Evolutionary conservation across 441 rosid genomes (phyloP).

Genomic region (Syzygium syzygioides): DNA sequence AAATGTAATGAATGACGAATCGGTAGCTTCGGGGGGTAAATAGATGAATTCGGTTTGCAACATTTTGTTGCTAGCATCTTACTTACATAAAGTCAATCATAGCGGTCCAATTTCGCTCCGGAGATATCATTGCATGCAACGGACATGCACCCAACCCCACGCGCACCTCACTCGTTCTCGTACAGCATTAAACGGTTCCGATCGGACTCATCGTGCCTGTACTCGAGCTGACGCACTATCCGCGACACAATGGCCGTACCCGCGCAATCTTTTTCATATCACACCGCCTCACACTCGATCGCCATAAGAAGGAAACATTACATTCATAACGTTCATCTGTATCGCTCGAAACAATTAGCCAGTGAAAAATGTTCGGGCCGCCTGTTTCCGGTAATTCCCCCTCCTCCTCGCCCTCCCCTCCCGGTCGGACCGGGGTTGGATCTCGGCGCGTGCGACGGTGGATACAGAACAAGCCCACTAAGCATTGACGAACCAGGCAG

Average conservation of each 20-base stretch:
- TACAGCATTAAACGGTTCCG: fast-evolving
- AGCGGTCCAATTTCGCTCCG: background rate
- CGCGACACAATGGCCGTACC: fast-evolving
- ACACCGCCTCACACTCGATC: no score
- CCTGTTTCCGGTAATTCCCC: no score
- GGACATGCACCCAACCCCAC: fast-evolving
- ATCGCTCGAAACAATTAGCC: background rate
- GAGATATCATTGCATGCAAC: fast-evolving
- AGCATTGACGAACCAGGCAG: background rate
- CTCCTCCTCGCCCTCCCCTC: fast-evolving
- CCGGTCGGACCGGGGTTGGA: background rate
- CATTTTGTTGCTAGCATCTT: background rate
- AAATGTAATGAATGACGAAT: background rate
- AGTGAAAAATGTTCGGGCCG: background rate
- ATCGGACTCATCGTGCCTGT: fast-evolving
- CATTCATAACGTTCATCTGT: background rate
- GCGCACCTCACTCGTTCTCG: background rate
- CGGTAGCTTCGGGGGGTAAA: background rate
- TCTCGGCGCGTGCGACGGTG: background rate
- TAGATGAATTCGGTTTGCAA: background rate
- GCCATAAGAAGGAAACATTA: no score
- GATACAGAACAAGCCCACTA: no score
- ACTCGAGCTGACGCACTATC: no score
- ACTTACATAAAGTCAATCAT: background rate
- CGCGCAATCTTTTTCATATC: background rate